These are phyloP conservation scores for Cynanchum wilfordii DNA, from an alignment of 257 asterid genomes.

Conservation along the genomic window DNA sequence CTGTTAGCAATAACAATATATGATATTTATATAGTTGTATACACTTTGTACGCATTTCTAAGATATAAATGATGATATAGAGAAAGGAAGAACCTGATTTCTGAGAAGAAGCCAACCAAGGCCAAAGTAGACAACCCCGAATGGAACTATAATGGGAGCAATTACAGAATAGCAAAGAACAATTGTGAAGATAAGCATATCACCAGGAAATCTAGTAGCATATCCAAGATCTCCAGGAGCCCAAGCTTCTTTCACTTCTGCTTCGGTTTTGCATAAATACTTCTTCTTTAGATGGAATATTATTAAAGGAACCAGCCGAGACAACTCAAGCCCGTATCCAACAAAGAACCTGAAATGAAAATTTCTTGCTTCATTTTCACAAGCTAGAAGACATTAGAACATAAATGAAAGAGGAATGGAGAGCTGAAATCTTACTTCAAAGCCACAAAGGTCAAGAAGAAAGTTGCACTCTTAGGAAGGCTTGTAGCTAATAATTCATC, in stretches of 20 bases:
- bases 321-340: slow-evolving; percentile 90
- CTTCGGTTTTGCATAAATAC: slow-evolving; percentile 80
- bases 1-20: slow-evolving; percentile 25
- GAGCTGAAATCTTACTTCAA: slow-evolving; percentile 55
- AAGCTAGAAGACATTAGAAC: not conserved
- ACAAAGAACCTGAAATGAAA: slow-evolving; percentile 74
- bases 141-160: slow-evolving; percentile 74
- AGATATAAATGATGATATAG: not conserved
- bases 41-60: not conserved
- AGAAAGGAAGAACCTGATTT: slow-evolving; percentile 55
- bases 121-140: slow-evolving; percentile 79
- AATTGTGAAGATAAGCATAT: slow-evolving; percentile 66
- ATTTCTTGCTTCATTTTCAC: too few relatives aligned
- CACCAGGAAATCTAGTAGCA: slow-evolving; percentile 70
- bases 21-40: too few relatives aligned
- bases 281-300: slow-evolving; percentile 68
- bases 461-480: slow-evolving; percentile 93
- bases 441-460: slow-evolving; percentile 91
- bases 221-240: slow-evolving; percentile 78
- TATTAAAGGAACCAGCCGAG: slow-evolving; percentile 72
- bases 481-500: slow-evolving; percentile 53
- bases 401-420: not conserved
- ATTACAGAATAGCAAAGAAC: slow-evolving; percentile 79
- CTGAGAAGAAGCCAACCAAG: slow-evolving; percentile 90
- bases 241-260: slow-evolving; percentile 84